Conservation (phyloP, 2,329 filamentous ascomycete species). For the Beauveria scarabaeidicola region DNA sequence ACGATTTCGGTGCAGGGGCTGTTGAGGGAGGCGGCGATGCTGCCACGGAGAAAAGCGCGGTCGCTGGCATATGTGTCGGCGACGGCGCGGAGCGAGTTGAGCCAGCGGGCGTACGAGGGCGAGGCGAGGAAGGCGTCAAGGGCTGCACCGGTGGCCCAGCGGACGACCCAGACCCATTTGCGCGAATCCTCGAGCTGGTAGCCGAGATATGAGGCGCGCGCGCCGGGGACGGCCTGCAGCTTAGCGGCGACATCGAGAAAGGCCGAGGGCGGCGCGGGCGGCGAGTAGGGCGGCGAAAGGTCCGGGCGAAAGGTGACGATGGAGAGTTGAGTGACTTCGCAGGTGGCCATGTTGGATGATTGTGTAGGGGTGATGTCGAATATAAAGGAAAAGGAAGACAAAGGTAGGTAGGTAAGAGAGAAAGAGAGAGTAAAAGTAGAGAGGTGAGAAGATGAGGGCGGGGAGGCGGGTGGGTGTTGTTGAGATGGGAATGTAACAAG, state of each 20-base stretch:
- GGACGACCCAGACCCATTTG: conserved; percentile 24
- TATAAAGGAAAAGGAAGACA: too few relatives aligned
- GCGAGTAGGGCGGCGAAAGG: conserved; percentile 15
- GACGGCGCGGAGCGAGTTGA: conserved; percentile 27
- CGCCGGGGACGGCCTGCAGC: conserved; percentile 25
- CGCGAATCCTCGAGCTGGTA: conserved; percentile 26
- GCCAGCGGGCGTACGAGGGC: conserved; percentile 31
- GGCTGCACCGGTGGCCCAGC: conserved; percentile 26
- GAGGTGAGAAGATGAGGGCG: background rate
- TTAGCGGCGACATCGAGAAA: conserved; percentile 20
- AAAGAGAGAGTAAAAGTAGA: background rate
- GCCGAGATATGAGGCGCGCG: conserved; percentile 26
- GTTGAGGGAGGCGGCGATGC: conserved; percentile 21
- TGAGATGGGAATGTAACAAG: background rate
- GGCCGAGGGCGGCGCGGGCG: conserved; percentile 20
- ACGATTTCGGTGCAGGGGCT: conserved; percentile 32
- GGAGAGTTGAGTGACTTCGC: conserved; percentile 22
- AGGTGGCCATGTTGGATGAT: conserved; percentile 18
- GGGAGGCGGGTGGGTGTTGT: background rate
- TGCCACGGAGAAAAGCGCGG: conserved; percentile 18
- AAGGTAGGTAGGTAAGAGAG: background rate
- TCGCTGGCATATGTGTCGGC: conserved; percentile 16
- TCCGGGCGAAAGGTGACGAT: conserved; percentile 22
- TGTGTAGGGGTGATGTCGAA: background rate
- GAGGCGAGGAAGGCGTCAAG: conserved; percentile 33